Conservation (phyloP, 2,329 filamentous ascomycete genomes). For the Colletotrichum sojae region DNA sequence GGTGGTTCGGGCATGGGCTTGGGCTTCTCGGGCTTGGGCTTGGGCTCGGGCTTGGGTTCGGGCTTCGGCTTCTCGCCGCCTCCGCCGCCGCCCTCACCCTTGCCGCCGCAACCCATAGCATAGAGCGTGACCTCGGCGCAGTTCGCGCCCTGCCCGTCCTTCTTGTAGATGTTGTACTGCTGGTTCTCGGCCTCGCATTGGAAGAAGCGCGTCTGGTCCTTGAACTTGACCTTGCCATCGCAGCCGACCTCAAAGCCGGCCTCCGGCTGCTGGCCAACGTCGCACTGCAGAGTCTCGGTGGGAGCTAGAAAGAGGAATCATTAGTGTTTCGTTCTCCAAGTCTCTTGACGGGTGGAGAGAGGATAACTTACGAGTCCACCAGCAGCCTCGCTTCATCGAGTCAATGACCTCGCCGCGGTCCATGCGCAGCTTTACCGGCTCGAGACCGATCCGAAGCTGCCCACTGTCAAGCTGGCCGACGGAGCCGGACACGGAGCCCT, state of each 20-base stretch:
- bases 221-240: constrained; percentile 66
- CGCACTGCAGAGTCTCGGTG: constrained; percentile 74
- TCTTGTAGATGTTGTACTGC: constrained; percentile 69
- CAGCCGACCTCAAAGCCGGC: constrained; percentile 70
- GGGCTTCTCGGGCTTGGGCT: too few relatives aligned
- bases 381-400: constrained; percentile 70
- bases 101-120: constrained; percentile 53
- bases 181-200: constrained; percentile 71
- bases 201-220: constrained; percentile 68
- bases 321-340: neutral
- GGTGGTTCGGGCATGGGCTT: too few relatives aligned
- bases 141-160: constrained; percentile 54
- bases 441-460: constrained; percentile 68
- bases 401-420: constrained; percentile 69
- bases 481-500: constrained; percentile 63
- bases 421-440: constrained; percentile 59
- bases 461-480: constrained; percentile 74
- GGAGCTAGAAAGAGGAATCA: constrained; percentile 54
- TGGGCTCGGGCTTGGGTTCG: neutral
- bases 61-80: neutral
- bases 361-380: constrained; percentile 69
- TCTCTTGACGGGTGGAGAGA: too few relatives aligned
- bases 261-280: constrained; percentile 64
- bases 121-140: constrained; percentile 65
- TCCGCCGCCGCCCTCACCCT: neutral